These are phyloP conservation scores for Nannizziopsis arthrosporioides DNA, from an alignment of 2,329 filamentous ascomycete species.

Conservation along the genomic window DNA sequence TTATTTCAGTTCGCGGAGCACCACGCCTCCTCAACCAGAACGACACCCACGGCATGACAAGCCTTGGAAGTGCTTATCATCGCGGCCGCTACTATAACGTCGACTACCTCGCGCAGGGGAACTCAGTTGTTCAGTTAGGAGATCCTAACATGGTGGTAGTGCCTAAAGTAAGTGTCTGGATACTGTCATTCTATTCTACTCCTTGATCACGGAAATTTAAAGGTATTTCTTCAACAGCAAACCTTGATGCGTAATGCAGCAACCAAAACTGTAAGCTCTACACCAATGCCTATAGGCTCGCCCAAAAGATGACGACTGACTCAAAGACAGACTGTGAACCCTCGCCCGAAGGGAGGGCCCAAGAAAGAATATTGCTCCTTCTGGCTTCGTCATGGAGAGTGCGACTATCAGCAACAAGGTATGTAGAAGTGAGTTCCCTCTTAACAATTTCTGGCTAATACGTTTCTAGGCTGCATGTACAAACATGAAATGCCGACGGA, in stretches of 20 bases:
- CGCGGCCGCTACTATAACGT: constrained; percentile 28
- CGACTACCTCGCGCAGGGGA: constrained; percentile 18
- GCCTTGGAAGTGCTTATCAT: constrained; percentile 26
- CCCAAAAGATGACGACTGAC: background rate
- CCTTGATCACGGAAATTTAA: no score
- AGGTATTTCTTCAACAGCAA: background rate
- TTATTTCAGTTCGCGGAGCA: constrained; percentile 28
- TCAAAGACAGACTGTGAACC: background rate
- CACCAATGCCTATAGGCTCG: background rate
- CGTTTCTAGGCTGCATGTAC: constrained; percentile 59
- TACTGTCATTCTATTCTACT: background rate
- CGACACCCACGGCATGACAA: constrained; percentile 35
- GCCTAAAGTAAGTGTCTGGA: constrained; percentile 1
- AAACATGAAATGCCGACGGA: constrained; percentile 82
- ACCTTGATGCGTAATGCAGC: constrained; percentile 6
- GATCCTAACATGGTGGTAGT: background rate
- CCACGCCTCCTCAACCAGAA: constrained; percentile 26
- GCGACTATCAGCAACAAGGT: constrained; percentile 69
- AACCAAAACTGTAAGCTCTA: constrained; percentile 1
- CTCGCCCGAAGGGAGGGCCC: background rate
- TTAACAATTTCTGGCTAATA: background rate
- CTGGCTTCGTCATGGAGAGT: constrained; percentile 78
- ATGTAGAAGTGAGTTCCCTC: constrained; percentile 9
- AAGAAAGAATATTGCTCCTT: constrained; percentile 44
- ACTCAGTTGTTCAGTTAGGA: background rate